Conservation (phyloP, 1,139 yeast species). For the Protomyces inundatus region DNA sequence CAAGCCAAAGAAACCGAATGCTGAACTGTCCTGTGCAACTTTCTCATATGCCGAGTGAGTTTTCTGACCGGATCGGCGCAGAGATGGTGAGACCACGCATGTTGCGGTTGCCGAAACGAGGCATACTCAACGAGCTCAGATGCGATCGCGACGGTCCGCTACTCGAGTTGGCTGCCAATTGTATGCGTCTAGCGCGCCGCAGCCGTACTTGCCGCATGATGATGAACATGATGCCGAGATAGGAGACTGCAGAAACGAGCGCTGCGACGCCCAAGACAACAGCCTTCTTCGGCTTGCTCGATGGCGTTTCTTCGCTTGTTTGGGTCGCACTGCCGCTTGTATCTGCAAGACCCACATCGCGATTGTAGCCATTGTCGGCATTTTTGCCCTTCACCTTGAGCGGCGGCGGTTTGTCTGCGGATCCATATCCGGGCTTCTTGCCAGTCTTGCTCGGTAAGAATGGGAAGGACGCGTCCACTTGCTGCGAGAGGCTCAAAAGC, state of each 20-base stretch:
- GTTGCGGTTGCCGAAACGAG: slow-evolving; percentile 32
- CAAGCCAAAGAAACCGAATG: neutral
- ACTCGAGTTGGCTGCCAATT: neutral
- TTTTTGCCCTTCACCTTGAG: too few relatives aligned
- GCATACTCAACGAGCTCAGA: slow-evolving; percentile 25
- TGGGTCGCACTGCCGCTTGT: neutral
- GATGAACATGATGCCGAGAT: slow-evolving; percentile 40
- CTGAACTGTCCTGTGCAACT: neutral
- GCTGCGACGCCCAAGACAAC: slow-evolving; percentile 43
- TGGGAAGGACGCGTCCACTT: neutral
- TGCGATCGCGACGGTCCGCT: neutral
- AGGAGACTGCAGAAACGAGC: slow-evolving; percentile 40
- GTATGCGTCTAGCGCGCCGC: slow-evolving; percentile 19
- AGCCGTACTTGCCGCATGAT: slow-evolving; percentile 37
- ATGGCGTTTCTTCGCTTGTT: slow-evolving; percentile 3
- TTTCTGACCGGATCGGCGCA: slow-evolving; percentile 43
- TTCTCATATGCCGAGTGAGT: slow-evolving; percentile 38
- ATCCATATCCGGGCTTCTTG: neutral
- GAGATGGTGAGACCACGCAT: slow-evolving; percentile 38
- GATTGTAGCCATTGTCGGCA: too few relatives aligned
- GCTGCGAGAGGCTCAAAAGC: neutral
- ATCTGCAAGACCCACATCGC: neutral
- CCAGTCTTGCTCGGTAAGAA: neutral
- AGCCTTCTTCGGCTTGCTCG: slow-evolving; percentile 36
- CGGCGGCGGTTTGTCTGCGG: neutral